Base-by-base conservation (phyloP, 345 rosid genomes). In the Ceriops tagal region DNA sequence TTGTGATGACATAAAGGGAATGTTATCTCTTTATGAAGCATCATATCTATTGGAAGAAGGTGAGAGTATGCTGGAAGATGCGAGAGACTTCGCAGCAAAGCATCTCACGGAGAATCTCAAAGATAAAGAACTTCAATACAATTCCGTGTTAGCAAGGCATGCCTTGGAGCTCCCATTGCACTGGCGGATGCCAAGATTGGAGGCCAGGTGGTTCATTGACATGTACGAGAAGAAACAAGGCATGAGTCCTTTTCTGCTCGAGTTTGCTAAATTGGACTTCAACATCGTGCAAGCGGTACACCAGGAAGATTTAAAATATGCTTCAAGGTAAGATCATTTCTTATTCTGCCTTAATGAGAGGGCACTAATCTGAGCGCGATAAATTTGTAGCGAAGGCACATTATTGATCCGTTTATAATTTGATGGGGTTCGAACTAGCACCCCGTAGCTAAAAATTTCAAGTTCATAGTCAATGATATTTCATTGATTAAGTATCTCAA, bases 181-280 rank as follows among this genome's bases (percentile, higher is more conserved):
- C 65, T 77, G 85, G 86, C 81, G 91, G 63, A 61, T 76, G 71
- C 65, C 28, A 6, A 84, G 89, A 60, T 19, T 72, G 26, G 91
- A 85, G 47, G 78, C 85, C 28, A 80, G 80, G 59, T 84, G 87
- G 87, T 85, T 83, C 79, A 75, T 80, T 28, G 73, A 77, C 65
- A 63, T 73, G 18, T 85, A 80, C 31, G 65, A 52, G 43, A 65
- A 8, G n/a, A 66, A 26, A 9, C 60, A 70, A 16, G 61, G 68
- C 58, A 59, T 15, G 67, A 73, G 71, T 11, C 78, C 66, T 30
- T n/a, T 67, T n/a, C 10, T 84, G 30, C 80, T 84, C 13, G 71
- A 81, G 65, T 75, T 84, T 22, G 86, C 89, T 10, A 59, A 74
- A 65, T 56, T 87, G 70, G 87, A 86, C 65, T 84, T 77, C 70